phyloP scores from a whole-genome alignment of 1,139 yeast species.

The Zygoascus sp. region DNA sequence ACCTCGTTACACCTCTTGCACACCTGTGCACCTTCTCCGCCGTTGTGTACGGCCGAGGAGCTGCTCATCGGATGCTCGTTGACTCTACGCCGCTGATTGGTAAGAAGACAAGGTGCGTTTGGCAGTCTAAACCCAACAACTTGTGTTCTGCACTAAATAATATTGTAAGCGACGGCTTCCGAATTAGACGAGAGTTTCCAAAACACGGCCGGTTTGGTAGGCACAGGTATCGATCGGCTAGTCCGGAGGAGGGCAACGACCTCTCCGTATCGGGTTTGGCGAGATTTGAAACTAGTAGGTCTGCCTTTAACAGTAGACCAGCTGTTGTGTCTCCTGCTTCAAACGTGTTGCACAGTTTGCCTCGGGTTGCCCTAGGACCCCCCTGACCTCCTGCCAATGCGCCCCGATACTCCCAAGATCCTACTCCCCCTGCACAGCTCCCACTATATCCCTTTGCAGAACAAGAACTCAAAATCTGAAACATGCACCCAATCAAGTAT shows the following conservation, averaged over 20 bases:
- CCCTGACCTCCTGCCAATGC: background rate
- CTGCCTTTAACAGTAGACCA: no score
- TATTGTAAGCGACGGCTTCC: background rate
- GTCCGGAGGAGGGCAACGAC: no score
- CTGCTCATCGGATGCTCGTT: conserved; percentile 3
- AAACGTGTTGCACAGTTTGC: no score
- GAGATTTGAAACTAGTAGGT: no score
- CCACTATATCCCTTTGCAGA: background rate
- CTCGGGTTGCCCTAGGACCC: no score
- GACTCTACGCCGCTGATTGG: conserved; percentile 1
- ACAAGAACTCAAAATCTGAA: background rate
- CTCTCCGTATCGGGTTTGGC: no score
- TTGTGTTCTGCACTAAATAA: background rate
- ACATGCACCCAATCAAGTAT: background rate
- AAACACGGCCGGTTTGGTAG: no score
- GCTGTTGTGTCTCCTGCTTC: no score
- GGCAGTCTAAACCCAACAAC: background rate
- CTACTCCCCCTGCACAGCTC: background rate
- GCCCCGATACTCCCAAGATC: background rate
- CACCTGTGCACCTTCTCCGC: conserved; percentile 31
- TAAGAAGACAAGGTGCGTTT: background rate
- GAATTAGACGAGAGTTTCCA: background rate
- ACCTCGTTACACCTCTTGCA: conserved; percentile 37
- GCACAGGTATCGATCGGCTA: no score
- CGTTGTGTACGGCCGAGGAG: conserved; percentile 2